These are phyloP conservation scores for Caloboletus inedulis DNA, from an alignment of 1,284 basidiomycete species.

Conservation along the genomic window DNA sequence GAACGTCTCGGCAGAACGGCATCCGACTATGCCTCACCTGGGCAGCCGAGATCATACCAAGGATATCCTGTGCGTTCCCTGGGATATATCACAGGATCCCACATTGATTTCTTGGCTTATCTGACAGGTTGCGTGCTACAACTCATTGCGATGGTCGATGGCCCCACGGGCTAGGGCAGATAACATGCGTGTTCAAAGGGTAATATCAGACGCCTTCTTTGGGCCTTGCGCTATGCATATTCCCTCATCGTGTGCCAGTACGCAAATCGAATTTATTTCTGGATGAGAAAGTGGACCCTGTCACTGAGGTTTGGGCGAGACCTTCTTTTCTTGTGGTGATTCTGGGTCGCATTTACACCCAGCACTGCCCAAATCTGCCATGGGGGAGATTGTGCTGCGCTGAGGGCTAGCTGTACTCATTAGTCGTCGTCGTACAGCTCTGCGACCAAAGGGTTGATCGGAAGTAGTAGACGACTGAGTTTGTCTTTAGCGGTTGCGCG, in stretches of 20 bases:
- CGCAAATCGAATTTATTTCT: slow-evolving; percentile 8
- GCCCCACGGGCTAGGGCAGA: background rate
- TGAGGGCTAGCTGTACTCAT: background rate
- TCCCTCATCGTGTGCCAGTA: background rate
- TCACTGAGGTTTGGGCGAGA: background rate
- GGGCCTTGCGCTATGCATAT: background rate
- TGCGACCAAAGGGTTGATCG: background rate
- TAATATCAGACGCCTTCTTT: slow-evolving; percentile 13
- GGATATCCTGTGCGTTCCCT: background rate
- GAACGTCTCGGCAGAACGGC: slow-evolving; percentile 5
- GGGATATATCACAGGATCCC: background rate
- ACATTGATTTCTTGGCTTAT: background rate
- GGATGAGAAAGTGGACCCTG: slow-evolving; percentile 17
- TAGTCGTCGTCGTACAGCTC: background rate
- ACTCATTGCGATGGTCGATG: background rate
- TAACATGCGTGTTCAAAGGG: background rate
- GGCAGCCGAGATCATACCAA: background rate
- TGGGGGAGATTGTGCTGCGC: slow-evolving; percentile 1
- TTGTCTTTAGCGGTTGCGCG: too few species aligned
- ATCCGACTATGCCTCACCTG: background rate
- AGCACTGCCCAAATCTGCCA: background rate
- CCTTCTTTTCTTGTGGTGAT: slow-evolving; percentile 13
- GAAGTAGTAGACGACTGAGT: background rate
- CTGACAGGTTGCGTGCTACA: background rate
- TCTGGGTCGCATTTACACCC: slow-evolving; percentile 1